A percentile compares a stretch with the other conserved stretches of the same genome.
Conservation (phyloP, 1,284 basidiomycete species). For the Cryptococcus sp. region DNA sequence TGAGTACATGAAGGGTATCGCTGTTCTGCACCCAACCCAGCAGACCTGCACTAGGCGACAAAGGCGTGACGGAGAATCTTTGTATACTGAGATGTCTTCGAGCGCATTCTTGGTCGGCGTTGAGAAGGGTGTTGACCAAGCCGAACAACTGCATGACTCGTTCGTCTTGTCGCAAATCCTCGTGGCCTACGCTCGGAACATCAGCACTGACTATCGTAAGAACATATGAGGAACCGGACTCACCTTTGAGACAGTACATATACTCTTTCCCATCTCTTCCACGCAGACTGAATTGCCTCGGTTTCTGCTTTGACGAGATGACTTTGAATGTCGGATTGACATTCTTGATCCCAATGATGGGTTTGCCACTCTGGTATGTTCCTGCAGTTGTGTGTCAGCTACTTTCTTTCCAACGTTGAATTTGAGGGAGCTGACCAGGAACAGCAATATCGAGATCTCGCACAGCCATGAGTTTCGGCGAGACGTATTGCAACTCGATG, state of each 20-base stretch:
- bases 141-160: constrained; percentile 99
- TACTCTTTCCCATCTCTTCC: constrained; percentile 94
- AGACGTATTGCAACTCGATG: constrained; percentile 96
- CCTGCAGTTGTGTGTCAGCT: constrained; percentile 56
- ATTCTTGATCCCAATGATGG: constrained; percentile 78
- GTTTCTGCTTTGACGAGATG: constrained; percentile 98
- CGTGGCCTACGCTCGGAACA: constrained; percentile 68
- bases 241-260: constrained; percentile 89
- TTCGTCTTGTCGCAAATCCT: constrained; percentile 98
- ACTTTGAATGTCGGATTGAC: constrained; percentile 87
- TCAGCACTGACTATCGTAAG: not conserved
- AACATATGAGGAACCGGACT: constrained; percentile 9
- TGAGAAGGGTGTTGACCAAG: constrained; percentile 91
- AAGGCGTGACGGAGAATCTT: constrained; percentile 87
- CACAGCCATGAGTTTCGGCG: constrained; percentile 85
- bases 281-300: constrained; percentile 81
- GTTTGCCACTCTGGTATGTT: constrained; percentile 88
- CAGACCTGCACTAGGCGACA: constrained; percentile 94
- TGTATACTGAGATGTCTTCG: constrained; percentile 95
- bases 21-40: constrained; percentile 95
- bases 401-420: not conserved
- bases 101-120: constrained; percentile 91
- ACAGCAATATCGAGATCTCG: constrained; percentile 91
- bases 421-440: constrained; percentile 63
- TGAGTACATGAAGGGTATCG: constrained; percentile 96